Base-by-base conservation (phyloP, 1,284 basidiomycete species). In the Coniferiporia sulphurascens region DNA sequence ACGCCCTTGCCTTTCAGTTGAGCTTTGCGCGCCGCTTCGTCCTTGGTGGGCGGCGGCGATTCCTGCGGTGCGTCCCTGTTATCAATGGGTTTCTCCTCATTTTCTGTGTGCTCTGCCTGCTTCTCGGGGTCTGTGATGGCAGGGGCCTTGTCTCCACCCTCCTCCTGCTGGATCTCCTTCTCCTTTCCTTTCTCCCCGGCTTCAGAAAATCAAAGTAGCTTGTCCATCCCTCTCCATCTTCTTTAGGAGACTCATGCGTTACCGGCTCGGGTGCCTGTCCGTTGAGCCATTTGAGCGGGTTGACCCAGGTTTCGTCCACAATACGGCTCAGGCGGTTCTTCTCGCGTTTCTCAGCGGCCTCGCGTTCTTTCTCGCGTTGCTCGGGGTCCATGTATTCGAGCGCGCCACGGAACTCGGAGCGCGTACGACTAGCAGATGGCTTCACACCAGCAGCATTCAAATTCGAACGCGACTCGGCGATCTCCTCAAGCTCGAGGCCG, bases 371-470 rank as follows among this genome's bases (percentile, higher is more conserved):
- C 61, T 76, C 74, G 41, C 67, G 73, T 64, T 69, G 73, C 63
- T 68, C 74, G 48, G 65, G 71, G 61, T 67, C 71, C 62, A 62
- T 71, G 56, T 72, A 74, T 44, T 89, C 85, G 52, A 90, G 70
- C 4, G 78, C 85, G 50, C 84, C 80, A n/a, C 87, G 80, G 67
- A 89, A 83, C 43, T 79, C 74, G 22, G 76, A 72, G 32, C 50
- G 59, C 15, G 54, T n/a, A 34, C 55, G 59, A 6, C 41, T 19
- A 8, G 17, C 34, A 27, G 10, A n/a, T 9, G 41, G 38, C n/a
- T 32, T 27, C 21, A 49, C 35, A 52, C 48, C 56, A 8, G 21
- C 36, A 12, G 35, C 46, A 13, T 50, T 35, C 17, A n/a, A 45
- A 43, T 55, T 45, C 44, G 38, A 27, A 52, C 48, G 43, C 12